Evolutionary conservation across 2,329 filamentous ascomycete species (phyloP).

Genomic region (Ophiocordyceps australis): DNA sequence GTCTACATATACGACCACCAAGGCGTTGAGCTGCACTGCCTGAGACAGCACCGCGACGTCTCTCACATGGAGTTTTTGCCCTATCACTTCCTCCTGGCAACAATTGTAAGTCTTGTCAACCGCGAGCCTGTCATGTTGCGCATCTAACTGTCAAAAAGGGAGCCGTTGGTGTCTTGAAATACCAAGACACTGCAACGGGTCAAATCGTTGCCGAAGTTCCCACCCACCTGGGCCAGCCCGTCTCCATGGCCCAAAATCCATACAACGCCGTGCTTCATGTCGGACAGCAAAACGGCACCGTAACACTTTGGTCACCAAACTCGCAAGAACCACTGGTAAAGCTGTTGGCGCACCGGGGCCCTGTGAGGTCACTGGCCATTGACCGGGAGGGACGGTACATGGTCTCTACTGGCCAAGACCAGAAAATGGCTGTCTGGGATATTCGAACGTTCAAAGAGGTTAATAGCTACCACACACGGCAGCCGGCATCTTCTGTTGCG

Average conservation of each 20-base stretch:
- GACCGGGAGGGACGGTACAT: slow-evolving; percentile 89
- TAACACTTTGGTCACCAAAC: slow-evolving; percentile 93
- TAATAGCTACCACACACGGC: slow-evolving; percentile 68
- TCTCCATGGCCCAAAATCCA: slow-evolving; percentile 72
- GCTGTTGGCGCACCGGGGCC: slow-evolving; percentile 74
- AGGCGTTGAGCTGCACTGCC: slow-evolving; percentile 80
- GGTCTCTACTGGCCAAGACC: slow-evolving; percentile 81
- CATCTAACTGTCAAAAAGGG: too few species aligned
- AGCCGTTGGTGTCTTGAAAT: slow-evolving; percentile 71
- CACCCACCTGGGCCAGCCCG: slow-evolving; percentile 70
- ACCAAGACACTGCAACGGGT: slow-evolving; percentile 89
- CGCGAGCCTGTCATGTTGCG: too few species aligned
- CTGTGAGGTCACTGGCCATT: slow-evolving; percentile 68
- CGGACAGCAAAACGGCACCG: slow-evolving; percentile 87
- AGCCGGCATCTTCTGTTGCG: slow-evolving; percentile 65
- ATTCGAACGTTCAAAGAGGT: slow-evolving; percentile 88
- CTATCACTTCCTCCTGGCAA: slow-evolving; percentile 87
- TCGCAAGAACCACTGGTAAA: slow-evolving; percentile 75
- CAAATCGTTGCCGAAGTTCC: slow-evolving; percentile 72
- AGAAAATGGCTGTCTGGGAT: slow-evolving; percentile 90
- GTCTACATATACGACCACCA: slow-evolving; percentile 91
- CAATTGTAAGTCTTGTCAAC: slow-evolving; percentile 39
- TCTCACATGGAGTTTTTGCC: slow-evolving; percentile 90
- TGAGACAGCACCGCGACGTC: slow-evolving; percentile 81
- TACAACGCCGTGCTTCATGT: slow-evolving; percentile 85